Conservation (phyloP, 129 eudicot species). For the Dittrichia graveolens region DNA sequence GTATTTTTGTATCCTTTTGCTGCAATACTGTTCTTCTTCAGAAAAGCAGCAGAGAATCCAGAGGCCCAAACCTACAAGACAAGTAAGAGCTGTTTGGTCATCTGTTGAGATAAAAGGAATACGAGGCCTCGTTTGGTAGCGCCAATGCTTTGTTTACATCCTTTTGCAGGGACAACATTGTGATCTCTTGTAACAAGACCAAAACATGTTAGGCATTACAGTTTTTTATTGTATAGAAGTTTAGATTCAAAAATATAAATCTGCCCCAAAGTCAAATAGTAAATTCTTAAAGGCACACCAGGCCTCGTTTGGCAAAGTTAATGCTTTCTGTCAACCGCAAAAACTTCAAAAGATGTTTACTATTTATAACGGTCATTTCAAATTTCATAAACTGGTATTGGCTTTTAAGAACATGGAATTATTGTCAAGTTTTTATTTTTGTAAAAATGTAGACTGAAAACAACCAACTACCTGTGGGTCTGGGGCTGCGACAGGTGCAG, state of each 20-base stretch:
- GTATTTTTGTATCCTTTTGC: slow-evolving; percentile 48
- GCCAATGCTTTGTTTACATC: no score
- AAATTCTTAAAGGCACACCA: neutral
- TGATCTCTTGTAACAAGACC: no score
- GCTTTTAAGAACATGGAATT: neutral
- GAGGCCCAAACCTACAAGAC: slow-evolving; percentile 86
- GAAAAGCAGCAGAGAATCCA: slow-evolving; percentile 96
- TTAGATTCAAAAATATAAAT: neutral
- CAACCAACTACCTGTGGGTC: slow-evolving; percentile 77
- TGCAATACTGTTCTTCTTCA: slow-evolving; percentile 84
- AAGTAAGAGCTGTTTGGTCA: neutral
- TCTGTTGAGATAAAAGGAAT: neutral
- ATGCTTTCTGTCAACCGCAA: neutral
- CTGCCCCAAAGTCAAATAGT: neutral
- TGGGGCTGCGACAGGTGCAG: slow-evolving; percentile 93
- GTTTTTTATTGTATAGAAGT: neutral
- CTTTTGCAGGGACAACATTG: no score
- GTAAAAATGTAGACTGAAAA: neutral
- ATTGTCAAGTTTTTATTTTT: neutral
- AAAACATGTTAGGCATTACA: no score
- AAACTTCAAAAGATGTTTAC: slow-evolving; percentile 5
- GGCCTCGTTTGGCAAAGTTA: no score
- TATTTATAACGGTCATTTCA: neutral
- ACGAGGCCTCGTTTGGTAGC: neutral
- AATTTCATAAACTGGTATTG: neutral